Evolutionary conservation across 768 basidiomycete genomes (phyloP).

Genomic region (Pholiota conissans): DNA sequence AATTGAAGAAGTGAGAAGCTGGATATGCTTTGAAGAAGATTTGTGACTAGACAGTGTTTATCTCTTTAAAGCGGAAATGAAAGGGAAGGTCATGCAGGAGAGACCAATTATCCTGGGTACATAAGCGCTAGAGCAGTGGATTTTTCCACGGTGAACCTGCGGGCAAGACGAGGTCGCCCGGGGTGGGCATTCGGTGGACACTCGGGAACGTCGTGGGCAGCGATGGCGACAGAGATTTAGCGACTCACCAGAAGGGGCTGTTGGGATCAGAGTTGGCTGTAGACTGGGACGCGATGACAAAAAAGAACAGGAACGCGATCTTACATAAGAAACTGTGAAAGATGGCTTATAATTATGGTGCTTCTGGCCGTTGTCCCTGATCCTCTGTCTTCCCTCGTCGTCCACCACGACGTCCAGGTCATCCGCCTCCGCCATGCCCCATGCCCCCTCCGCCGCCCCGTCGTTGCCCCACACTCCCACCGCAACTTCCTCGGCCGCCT

Average conservation of each 20-base stretch:
- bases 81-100: constrained; percentile 3
- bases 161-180: neutral
- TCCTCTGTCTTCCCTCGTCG: constrained; percentile 18
- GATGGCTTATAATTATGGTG: constrained; percentile 21
- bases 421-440: constrained; percentile 22
- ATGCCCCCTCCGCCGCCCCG: constrained; percentile 20
- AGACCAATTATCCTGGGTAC: neutral
- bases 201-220: neutral
- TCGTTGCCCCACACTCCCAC: constrained; percentile 18
- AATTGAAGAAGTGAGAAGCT: neutral
- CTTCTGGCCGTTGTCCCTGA: constrained; percentile 21
- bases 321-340: constrained; percentile 28
- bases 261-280: neutral
- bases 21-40: constrained; percentile 3
- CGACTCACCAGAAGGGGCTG: neutral
- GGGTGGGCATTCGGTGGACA: neutral
- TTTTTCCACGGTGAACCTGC: neutral
- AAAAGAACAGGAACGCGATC: constrained; percentile 16
- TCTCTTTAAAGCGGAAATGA: constrained; percentile 13
- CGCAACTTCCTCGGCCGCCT: constrained; percentile 17
- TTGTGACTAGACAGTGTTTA: neutral
- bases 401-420: constrained; percentile 14
- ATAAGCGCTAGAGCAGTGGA: neutral
- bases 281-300: neutral
- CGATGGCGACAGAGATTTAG: neutral